Conservation (phyloP, 148 eudicot genomes). For the Oxyria digyna region DNA sequence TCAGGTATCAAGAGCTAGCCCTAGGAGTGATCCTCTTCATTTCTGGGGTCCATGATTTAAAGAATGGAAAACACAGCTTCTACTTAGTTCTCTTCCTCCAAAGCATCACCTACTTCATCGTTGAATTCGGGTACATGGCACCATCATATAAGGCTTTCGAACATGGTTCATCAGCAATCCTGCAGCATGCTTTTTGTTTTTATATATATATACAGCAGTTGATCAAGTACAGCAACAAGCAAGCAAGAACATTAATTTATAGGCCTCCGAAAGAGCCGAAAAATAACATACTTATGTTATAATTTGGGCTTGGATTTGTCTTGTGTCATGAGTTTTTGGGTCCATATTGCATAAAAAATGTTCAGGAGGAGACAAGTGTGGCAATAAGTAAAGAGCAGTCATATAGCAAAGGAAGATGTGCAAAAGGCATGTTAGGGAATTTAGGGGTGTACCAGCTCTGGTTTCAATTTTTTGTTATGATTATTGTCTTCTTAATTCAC, state of each 20-base stretch:
- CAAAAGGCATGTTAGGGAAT: slow-evolving; percentile 4
- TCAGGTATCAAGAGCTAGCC: slow-evolving; percentile 72
- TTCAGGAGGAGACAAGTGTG: background rate
- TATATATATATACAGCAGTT: slow-evolving; percentile 6
- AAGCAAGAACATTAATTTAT: slow-evolving; percentile 5
- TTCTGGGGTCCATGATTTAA: slow-evolving; percentile 62
- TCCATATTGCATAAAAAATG: background rate
- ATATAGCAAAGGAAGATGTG: background rate
- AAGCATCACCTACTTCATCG: slow-evolving; percentile 61
- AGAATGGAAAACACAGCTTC: slow-evolving; percentile 65
- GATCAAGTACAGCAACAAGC: slow-evolving; percentile 9
- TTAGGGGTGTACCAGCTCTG: background rate
- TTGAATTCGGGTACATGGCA: slow-evolving; percentile 86
- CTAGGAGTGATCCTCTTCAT: slow-evolving; percentile 69
- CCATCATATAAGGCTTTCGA: slow-evolving; percentile 28
- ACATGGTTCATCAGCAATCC: background rate
- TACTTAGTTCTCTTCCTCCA: slow-evolving; percentile 83
- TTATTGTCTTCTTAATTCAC: background rate
- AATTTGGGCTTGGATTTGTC: slow-evolving; percentile 1
- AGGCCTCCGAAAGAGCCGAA: background rate
- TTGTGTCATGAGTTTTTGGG: background rate
- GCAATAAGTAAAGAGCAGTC: slow-evolving; percentile 1
- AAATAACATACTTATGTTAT: slow-evolving; percentile 1
- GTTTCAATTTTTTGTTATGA: background rate
- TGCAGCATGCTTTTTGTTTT: slow-evolving; percentile 17